A percentile compares a stretch with the other conserved stretches of the same genome.
Conservation (phyloP, 2,329 filamentous ascomycete genomes). For the Teratosphaeriaceae sp. region DNA sequence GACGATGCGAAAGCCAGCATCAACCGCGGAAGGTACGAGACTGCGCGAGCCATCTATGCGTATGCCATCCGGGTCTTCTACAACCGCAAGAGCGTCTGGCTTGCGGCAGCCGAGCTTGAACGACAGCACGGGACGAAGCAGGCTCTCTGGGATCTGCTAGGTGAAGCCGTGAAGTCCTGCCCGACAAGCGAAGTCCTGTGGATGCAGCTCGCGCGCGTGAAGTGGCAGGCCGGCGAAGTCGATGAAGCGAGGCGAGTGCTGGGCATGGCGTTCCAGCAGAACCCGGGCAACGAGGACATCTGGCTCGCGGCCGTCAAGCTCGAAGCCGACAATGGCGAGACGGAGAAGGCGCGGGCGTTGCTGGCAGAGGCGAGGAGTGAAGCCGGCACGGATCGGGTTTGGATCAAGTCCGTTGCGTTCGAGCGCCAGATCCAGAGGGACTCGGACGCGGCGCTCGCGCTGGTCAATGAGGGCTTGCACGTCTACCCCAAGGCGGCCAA, state of each 20-base stretch:
- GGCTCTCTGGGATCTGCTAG: conserved; percentile 74
- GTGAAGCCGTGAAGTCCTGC: conserved; percentile 90
- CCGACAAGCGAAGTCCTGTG: conserved; percentile 86
- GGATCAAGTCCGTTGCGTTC: conserved; percentile 93
- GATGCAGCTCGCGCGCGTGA: conserved; percentile 94
- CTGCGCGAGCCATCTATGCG: conserved; percentile 86
- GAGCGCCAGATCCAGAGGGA: conserved; percentile 79
- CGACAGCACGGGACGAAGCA: conserved; percentile 81
- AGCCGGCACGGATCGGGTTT: conserved; percentile 91
- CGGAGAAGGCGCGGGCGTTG: conserved; percentile 73
- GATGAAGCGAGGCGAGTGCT: conserved; percentile 82
- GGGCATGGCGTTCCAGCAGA: conserved; percentile 85
- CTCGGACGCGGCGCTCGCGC: conserved; percentile 71
- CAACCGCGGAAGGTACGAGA: conserved; percentile 75
- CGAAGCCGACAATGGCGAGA: conserved; percentile 81
- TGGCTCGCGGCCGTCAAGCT: conserved; percentile 96
- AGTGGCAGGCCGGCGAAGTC: conserved; percentile 81
- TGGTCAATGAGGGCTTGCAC: conserved; percentile 79
- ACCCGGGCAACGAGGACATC: conserved; percentile 95
- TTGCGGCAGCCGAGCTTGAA: conserved; percentile 85
- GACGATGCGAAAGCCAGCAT: conserved; percentile 84
- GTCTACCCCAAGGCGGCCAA: conserved; percentile 81
- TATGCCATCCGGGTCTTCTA: conserved; percentile 86
- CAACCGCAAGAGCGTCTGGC: conserved; percentile 81
- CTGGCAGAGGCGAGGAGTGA: conserved; percentile 77